A percentile compares a stretch with the other conserved stretches of the same genome.
Conservation (phyloP, 306 rosid species). For the Parietaria judaica region DNA sequence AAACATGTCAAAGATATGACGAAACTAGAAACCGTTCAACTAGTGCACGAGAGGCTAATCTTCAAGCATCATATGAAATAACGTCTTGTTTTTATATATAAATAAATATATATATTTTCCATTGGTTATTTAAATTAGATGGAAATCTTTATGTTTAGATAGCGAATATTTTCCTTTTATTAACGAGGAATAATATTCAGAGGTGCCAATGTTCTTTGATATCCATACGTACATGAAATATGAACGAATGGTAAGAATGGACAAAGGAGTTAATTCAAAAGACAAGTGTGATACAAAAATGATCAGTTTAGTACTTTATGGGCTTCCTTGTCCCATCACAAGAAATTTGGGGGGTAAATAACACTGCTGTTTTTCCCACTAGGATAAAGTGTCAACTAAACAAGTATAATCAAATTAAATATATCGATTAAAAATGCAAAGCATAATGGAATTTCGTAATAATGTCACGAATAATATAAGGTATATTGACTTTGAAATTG, state of each 20-base stretch:
- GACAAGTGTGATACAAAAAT: not conserved
- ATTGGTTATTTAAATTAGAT: not conserved
- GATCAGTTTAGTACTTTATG: not conserved
- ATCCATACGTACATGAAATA: not conserved
- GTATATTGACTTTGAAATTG: no score
- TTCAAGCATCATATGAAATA: conserved; percentile 4
- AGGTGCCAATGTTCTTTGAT: not conserved
- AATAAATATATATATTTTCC: not conserved
- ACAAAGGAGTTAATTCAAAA: not conserved
- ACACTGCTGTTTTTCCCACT: not conserved
- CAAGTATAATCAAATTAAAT: not conserved
- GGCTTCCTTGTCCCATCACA: not conserved
- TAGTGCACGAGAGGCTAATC: not conserved
- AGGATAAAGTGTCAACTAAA: conserved; percentile 4
- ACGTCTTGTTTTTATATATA: not conserved
- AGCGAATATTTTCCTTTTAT: conserved; percentile 1
- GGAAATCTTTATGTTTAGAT: not conserved
- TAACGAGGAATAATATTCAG: conserved; percentile 1
- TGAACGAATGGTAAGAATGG: not conserved
- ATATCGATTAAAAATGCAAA: not conserved
- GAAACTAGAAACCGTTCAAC: not conserved
- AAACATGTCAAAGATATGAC: not conserved
- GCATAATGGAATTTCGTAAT: not conserved
- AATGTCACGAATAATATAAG: no score
- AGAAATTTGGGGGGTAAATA: not conserved